Base-by-base conservation (phyloP, 1,284 basidiomycete species). In the Sparassis latifolia region DNA sequence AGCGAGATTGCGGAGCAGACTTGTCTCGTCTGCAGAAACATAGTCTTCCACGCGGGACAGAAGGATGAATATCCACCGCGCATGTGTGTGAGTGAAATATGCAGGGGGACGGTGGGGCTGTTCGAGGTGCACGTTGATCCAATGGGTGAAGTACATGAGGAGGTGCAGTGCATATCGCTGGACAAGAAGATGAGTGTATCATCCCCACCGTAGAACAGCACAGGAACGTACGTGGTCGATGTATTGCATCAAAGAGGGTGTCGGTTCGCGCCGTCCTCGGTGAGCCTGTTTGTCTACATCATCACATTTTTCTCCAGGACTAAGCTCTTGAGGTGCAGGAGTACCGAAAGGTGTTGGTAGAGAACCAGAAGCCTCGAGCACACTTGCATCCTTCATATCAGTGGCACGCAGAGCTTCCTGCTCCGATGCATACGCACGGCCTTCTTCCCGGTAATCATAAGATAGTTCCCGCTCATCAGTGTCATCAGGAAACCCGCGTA, bases 31-130 rank as follows among this genome's bases (percentile, higher is more conserved):
- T 10, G 86, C 81, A 37, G 82, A 78, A 33, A 95, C 70, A 33
- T 81, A 74, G 10, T 82, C 77, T 50, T 93, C 90, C 27, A 94
- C 71, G 42, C 82, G 76, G 12, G 85, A 73, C 10, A 97, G 75
- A 42, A 95, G 76, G 2, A 79, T 76, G 66, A 96, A 92, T 43
- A 93, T 82, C 93, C 94, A 97, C 33, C 79, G 80, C 2, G 82
- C 79, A 61, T 95, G 89, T 28, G 75, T 70, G 47, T 81, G 74
- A 3, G 80, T 80, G 31, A 87, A 74, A 20, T 72, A 68, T 46
- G 72, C 70, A 27, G 67, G 60, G 32, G 68, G 64, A 33, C 67
- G 56, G 33, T 67, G 64, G 31, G 71, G 70, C 50, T 72, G 66
- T 44, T 80, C 74, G 7, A 87, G 60, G 52, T 86, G 74, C 12